Evolutionary conservation across 2,329 filamentous ascomycete species (phyloP), one percentile per base, ranked within the genome.

Genomic region (Fusarium sp.): DNA sequence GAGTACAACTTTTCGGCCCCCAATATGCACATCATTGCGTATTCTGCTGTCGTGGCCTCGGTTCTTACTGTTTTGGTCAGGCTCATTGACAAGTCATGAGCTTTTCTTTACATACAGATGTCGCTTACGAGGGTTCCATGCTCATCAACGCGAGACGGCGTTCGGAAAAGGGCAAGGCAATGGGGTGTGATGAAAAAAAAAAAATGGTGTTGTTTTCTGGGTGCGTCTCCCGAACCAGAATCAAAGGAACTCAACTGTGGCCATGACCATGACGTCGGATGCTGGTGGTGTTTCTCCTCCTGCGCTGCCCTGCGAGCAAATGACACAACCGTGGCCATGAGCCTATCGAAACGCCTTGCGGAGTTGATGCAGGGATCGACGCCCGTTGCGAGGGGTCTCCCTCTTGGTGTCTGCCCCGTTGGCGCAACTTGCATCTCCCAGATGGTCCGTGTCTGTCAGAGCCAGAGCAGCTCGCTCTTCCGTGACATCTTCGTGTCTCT

Each of bases 261-360:
- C 56, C 48, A 73, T 76, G 76, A 69, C 56, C 48, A 76, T 76
- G 76, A 69, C 75, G 76, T 75, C 64, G 67, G 62, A 64, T 35
- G 52, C 52, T 56, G 31, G 29, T 56, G 60, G 33, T 60, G 43
- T 41, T 64, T 33, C 56, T 72, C 59, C 54, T 71, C 56, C 65
- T 68, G 29, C 29, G 9, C 29, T 31, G 29, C 29, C 29, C 29
- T 31, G 45, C 59, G 33, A 58, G 33, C 56, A 58, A 59, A 74
- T 72, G 69, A 66, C 63, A 75, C 76, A 76, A 65, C 68, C 73
- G 57, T 65, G 65, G 65, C 69, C 77, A 75, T 79, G 69, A 81
- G 78, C 80, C 80, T 79, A 80, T 80, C 62, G 76, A 78, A 79
- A 80, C 67, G 80, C 80, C 80, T 81, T 76, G 76, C 73, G 64